These are phyloP conservation scores for Vaccinium corymbosum DNA, from an alignment of 148 eudicot species.

Conservation along the genomic window DNA sequence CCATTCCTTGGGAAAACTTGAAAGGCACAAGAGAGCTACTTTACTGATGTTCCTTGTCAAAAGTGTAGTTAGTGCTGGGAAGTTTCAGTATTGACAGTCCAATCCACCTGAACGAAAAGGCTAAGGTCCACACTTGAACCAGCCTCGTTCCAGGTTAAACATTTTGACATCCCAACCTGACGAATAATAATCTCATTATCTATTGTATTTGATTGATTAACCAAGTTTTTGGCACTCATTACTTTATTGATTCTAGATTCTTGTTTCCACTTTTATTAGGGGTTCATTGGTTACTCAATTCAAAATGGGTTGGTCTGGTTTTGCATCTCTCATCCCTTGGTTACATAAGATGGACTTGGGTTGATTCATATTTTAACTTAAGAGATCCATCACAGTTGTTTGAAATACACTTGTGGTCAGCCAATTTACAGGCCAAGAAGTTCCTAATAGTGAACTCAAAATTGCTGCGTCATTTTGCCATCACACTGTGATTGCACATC, in stretches of 20 bases:
- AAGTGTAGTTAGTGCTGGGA: not conserved
- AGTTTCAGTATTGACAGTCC: not conserved
- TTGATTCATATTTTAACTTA: not conserved
- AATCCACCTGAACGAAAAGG: constrained; percentile 2
- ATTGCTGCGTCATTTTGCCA: not conserved
- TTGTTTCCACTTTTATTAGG: not conserved
- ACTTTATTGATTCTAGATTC: not conserved
- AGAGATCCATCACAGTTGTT: not conserved
- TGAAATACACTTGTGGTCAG: not conserved
- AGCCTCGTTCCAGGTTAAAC: not conserved
- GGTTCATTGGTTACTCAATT: constrained; percentile 3
- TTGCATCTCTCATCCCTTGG: not conserved
- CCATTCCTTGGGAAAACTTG: not conserved
- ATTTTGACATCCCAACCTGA: not conserved
- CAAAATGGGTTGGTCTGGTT: not conserved
- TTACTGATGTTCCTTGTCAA: constrained; percentile 7
- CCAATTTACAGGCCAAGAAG: not conserved
- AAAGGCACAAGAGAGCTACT: not conserved
- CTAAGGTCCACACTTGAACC: constrained; percentile 4
- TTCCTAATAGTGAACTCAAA: constrained; percentile 1
- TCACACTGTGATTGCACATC: not conserved
- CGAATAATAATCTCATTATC: not conserved
- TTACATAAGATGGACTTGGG: not conserved
- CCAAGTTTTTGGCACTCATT: not conserved
- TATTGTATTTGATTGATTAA: not conserved